Evolutionary conservation across 129 eudicot species (phyloP).

Genomic region (Silybum marianum): DNA sequence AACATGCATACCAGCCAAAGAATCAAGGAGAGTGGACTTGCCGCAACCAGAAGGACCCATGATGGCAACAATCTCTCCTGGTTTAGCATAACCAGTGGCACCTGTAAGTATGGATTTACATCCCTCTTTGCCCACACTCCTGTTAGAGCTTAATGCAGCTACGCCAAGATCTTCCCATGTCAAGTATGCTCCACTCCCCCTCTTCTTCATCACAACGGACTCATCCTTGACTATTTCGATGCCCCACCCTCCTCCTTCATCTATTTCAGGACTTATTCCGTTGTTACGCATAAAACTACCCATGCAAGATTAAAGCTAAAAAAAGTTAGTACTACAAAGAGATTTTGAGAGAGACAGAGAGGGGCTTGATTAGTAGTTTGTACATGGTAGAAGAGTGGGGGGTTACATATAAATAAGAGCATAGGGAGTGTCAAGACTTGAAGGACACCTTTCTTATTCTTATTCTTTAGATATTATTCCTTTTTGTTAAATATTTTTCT

Average conservation of each 20-base stretch:
- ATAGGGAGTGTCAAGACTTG: too few relatives aligned
- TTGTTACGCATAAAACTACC: constrained; percentile 26
- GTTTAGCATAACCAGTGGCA: constrained; percentile 60
- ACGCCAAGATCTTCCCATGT: constrained; percentile 76
- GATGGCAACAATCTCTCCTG: constrained; percentile 76
- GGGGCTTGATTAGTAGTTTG: not conserved
- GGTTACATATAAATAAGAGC: too few relatives aligned
- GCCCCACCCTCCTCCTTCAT: constrained; percentile 13
- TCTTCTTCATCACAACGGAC: not conserved
- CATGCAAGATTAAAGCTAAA: constrained; percentile 28
- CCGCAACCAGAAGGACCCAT: constrained; percentile 98
- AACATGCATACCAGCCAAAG: constrained; percentile 63
- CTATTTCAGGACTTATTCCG: constrained; percentile 25
- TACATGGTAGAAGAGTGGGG: too few relatives aligned
- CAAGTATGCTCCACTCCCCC: constrained; percentile 49
- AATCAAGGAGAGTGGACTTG: constrained; percentile 86
- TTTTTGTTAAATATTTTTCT: too few relatives aligned
- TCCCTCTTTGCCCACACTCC: constrained; percentile 27
- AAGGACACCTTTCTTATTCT: too few relatives aligned
- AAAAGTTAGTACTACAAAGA: not conserved
- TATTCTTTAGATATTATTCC: too few relatives aligned
- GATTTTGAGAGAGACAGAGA: constrained; percentile 12
- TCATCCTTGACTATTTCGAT: constrained; percentile 6
- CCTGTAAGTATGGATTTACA: constrained; percentile 49
- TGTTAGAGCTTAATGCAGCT: constrained; percentile 29